These are phyloP conservation scores for Marasmius sp. DNA, from an alignment of 1,284 basidiomycete species.

Conservation along the genomic window DNA sequence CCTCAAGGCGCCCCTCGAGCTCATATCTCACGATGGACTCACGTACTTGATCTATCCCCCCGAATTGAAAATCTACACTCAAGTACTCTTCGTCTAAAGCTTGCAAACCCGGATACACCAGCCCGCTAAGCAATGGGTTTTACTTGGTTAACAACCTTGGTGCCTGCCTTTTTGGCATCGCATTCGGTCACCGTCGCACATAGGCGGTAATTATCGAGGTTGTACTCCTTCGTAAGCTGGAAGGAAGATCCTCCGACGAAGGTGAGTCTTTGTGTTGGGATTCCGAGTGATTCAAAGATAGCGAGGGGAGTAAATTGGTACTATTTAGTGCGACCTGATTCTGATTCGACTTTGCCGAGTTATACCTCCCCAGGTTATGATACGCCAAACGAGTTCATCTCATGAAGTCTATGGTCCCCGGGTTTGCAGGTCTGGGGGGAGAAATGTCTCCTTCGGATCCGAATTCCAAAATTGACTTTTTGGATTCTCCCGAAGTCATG, in stretches of 20 bases:
- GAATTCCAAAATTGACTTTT: constrained; percentile 97
- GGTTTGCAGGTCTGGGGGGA: constrained; percentile 73
- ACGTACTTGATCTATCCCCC: constrained; percentile 91
- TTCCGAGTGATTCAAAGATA: constrained; percentile 87
- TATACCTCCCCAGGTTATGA: constrained; percentile 91
- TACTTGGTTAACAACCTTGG: constrained; percentile 99
- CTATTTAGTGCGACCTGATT: constrained; percentile 89
- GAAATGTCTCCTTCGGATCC: constrained; percentile 99
- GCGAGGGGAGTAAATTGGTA: constrained; percentile 83
- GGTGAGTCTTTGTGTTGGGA: constrained; percentile 81
- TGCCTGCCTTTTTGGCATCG: constrained; percentile 98
- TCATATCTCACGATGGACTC: constrained; percentile 59
- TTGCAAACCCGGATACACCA: constrained; percentile 96
- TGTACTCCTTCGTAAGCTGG: constrained; percentile 92
- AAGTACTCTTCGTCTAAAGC: constrained; percentile 98
- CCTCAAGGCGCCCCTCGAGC: constrained; percentile 94
- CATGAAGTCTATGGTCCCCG: constrained; percentile 99
- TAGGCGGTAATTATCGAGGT: constrained; percentile 91
- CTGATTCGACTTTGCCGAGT: constrained; percentile 96
- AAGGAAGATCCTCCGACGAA: constrained; percentile 92
- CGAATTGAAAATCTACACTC: constrained; percentile 96
- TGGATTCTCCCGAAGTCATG: constrained; percentile 84
- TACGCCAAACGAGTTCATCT: constrained; percentile 95
- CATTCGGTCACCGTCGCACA: constrained; percentile 91
- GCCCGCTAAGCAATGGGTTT: constrained; percentile 85